These are phyloP conservation scores for Protea cynaroides DNA, from an alignment of 164 flowering plant species.

Conservation along the genomic window DNA sequence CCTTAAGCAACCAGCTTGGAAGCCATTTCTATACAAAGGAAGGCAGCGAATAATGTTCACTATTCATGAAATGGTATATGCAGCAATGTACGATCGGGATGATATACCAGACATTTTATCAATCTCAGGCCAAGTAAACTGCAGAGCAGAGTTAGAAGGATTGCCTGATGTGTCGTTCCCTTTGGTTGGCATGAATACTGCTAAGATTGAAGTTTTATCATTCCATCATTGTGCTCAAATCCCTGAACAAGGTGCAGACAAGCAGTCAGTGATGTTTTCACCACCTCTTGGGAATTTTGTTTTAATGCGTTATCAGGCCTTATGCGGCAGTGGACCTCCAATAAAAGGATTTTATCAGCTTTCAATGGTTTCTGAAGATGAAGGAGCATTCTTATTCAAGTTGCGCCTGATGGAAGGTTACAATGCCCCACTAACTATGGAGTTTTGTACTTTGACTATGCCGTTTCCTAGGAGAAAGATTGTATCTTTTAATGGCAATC, in stretches of 20 bases:
- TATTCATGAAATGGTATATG: slow-evolving; percentile 69
- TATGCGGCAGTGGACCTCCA: slow-evolving; percentile 73
- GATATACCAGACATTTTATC: slow-evolving; percentile 87
- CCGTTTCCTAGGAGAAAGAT: slow-evolving; percentile 90
- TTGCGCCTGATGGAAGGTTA: slow-evolving; percentile 83
- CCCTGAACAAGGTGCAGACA: slow-evolving; percentile 82
- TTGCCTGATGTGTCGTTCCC: slow-evolving; percentile 93
- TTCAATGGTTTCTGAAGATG: slow-evolving; percentile 98
- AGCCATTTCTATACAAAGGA: slow-evolving; percentile 90
- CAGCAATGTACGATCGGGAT: slow-evolving; percentile 94
- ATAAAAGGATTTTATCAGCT: slow-evolving; percentile 97
- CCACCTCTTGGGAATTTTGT: slow-evolving; percentile 95
- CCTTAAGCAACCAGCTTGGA: slow-evolving; percentile 96
- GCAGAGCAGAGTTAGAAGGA: slow-evolving; percentile 96
- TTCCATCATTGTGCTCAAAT: slow-evolving; percentile 97
- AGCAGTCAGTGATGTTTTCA: slow-evolving; percentile 79
- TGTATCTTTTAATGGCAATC: slow-evolving; percentile 81
- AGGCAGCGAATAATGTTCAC: slow-evolving; percentile 79
- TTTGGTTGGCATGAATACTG: slow-evolving; percentile 56
- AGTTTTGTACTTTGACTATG: slow-evolving; percentile 85
- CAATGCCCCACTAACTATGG: slow-evolving; percentile 74
- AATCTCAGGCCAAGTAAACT: slow-evolving; percentile 88
- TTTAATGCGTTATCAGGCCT: slow-evolving; percentile 77
- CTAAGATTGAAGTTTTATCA: slow-evolving; percentile 64
- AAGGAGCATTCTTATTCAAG: slow-evolving; percentile 96